Evolutionary conservation across 805 yeast species (phyloP), one percentile per base, ranked within the genome.

Genomic region (Ogataea polymorpha): DNA sequence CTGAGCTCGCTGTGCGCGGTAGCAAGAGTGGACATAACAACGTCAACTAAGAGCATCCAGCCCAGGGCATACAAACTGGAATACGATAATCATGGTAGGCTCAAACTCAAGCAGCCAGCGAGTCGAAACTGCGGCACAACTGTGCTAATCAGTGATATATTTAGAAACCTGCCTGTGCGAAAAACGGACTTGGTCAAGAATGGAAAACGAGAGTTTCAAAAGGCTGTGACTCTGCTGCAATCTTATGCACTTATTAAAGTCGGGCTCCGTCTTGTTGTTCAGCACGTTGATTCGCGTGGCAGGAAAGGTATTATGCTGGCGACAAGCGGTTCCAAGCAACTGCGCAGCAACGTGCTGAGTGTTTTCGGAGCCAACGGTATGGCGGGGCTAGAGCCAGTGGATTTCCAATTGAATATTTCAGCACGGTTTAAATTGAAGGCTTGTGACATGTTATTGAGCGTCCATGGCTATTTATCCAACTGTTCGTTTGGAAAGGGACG

Each of bases 401-500:
- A 73, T 7, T 26, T 80, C 1, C 45, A 49, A 0, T 49, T 79
- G 1, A 63, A 68, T 35, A 55, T 74, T 30, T 56, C 67, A 13
- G 37, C 55, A 6, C 37, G 47, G 15, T 64, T 43, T 46, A 59
- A 54, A 31, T 41, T 59, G 17, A 51, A 50, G 32, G 34, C 42
- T 14, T 44, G 55, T 16, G 63, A 64, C n/a, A 65, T 68, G 54
- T 43, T 26, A 1, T 57, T 79, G 6, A 37, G 45, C 6, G 52
- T 82, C 0, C 49, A 48, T 4, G 99, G 99, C 0, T 71, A 61
- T 45, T 70, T 91, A 1, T 89, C 98, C 0, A 77, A 80, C 51
- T 79, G 80, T 29, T 80, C 93, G 0, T 82, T 84, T 61, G 96
- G 96, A 0, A 72, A 79, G 57, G 91, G 93, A 0, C 66, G 96